Conservation (phyloP, 169 alveolate genomes). For the Cryptosporidium bovis region DNA sequence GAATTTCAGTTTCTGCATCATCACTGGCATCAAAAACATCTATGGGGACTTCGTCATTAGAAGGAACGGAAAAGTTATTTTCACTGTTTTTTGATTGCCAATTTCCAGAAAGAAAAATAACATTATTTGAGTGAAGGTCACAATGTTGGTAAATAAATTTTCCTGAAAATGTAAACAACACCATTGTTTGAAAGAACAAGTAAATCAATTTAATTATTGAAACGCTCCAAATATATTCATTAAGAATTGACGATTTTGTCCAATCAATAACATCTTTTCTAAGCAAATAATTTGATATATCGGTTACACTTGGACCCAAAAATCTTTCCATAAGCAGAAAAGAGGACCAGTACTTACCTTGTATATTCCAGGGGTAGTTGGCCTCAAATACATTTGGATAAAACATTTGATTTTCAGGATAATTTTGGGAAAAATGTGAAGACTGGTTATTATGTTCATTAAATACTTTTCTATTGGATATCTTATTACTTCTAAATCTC, state of each 20-base stretch:
- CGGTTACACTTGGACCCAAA: slow-evolving; percentile 39
- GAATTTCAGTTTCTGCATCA: too few species aligned
- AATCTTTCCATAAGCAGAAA: slow-evolving; percentile 39
- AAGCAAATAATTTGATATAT: slow-evolving; percentile 20
- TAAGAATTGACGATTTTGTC: slow-evolving; percentile 17
- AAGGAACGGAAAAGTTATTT: too few species aligned
- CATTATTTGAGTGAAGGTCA: slow-evolving; percentile 40
- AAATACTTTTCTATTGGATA: not conserved
- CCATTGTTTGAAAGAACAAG: slow-evolving; percentile 22
- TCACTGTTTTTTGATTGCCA: not conserved
- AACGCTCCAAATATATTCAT: slow-evolving; percentile 29
- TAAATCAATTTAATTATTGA: slow-evolving; percentile 4
- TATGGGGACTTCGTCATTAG: too few species aligned
- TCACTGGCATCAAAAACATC: too few species aligned
- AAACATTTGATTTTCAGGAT: slow-evolving; percentile 6
- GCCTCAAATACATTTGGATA: slow-evolving; percentile 29
- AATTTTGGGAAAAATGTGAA: not conserved
- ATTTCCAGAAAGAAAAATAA: slow-evolving; percentile 3
- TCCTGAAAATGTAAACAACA: slow-evolving; percentile 50
- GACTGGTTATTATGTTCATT: not conserved
- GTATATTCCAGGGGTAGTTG: slow-evolving; percentile 33
- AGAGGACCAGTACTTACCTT: slow-evolving; percentile 61
- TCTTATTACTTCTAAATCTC: not conserved
- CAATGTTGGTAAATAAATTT: slow-evolving; percentile 58
- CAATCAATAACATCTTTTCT: slow-evolving; percentile 43